These are phyloP conservation scores for Starmerella cellae DNA, from an alignment of 805 yeast species.

Conservation along the genomic window DNA sequence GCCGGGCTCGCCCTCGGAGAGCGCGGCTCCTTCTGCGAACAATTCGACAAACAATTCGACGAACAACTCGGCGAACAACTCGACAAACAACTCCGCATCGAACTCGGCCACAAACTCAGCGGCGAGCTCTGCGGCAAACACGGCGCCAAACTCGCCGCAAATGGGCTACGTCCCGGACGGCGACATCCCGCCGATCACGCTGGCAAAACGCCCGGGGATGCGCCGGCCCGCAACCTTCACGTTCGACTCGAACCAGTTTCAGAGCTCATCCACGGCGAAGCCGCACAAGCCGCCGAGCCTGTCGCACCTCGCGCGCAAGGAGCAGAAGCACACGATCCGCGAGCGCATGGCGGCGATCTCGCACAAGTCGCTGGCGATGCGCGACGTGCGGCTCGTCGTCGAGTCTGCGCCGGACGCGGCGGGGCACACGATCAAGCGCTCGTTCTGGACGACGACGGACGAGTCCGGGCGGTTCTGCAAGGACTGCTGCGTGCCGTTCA, in stretches of 20 bases:
- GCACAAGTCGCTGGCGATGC: conserved; percentile 17
- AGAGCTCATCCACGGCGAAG: conserved; percentile 7
- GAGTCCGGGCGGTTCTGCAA: conserved; percentile 21
- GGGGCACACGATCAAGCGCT: conserved; percentile 9
- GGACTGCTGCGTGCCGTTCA: conserved; percentile 14
- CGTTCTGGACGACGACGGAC: conserved; percentile 19
- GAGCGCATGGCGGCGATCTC: conserved; percentile 19
- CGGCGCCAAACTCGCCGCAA: conserved; percentile 6
- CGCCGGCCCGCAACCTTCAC: conserved; percentile 10
- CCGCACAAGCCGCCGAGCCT: not conserved
- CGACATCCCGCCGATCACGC: not conserved
- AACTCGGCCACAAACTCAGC: conserved; percentile 1
- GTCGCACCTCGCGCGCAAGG: conserved; percentile 8
- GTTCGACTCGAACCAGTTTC: conserved; percentile 3
- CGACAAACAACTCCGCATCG: not conserved
- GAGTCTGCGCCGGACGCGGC: conserved; percentile 10
- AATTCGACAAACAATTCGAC: no score
- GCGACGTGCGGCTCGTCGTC: conserved; percentile 15
- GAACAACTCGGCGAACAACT: no score
- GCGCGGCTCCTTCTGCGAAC: not conserved
- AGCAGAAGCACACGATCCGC: conserved; percentile 12
- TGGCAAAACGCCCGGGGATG: conserved; percentile 11
- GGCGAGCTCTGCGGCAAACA: not conserved
- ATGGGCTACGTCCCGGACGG: not conserved
- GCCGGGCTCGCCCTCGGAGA: conserved; percentile 1